Evolutionary conservation across 2,329 filamentous ascomycete genomes (phyloP), one percentile per base, ranked within the genome.

Genomic region (Xylaria multiplex): DNA sequence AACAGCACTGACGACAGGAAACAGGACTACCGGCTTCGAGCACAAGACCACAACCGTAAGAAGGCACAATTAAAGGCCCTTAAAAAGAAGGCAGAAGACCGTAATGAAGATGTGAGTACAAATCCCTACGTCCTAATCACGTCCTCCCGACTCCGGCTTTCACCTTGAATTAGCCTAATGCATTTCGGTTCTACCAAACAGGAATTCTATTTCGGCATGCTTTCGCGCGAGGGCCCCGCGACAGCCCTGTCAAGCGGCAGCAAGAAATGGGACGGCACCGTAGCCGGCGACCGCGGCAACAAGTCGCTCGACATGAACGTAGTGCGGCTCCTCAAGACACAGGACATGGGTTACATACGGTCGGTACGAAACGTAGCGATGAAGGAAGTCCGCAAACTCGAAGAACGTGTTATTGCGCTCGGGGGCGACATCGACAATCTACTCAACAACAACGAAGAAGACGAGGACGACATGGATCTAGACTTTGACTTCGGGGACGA

Each of bases 191-290:
- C 37, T 2, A 3, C 2, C 43, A 16, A 16, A 50, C 48, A 68
- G 65, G 66, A 91, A 74, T 91, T 91, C 79, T 90, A 90, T 81
- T 90, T 87, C 74, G 88, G 87, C 68, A 91, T 91, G 89, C 81
- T 90, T 73, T 86, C 85, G 70, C 86, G 86, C 67, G 82, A 83
- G 63, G 87, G 87, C 9, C 84, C 87, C 4, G 83, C 84, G 6
- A 82, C 82, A 6, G 77, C 78, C 19, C 74, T 86, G 45, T 80
- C 83, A 70, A 80, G 77, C 70, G 87, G 81, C 62, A 85, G 81
- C 64, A 85, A 82, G 74, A 78, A 76, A 49, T 87, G 85, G 80
- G 83, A 79, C 1, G 88, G 88, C 40, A 86, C 82, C 0, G 83
- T 88, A 0, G 80, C 84, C 64, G 87, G 85, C 55, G 85, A 88